These are phyloP conservation scores for Fraxinus dipetala DNA, from an alignment of 305 asterid species.

Conservation along the genomic window DNA sequence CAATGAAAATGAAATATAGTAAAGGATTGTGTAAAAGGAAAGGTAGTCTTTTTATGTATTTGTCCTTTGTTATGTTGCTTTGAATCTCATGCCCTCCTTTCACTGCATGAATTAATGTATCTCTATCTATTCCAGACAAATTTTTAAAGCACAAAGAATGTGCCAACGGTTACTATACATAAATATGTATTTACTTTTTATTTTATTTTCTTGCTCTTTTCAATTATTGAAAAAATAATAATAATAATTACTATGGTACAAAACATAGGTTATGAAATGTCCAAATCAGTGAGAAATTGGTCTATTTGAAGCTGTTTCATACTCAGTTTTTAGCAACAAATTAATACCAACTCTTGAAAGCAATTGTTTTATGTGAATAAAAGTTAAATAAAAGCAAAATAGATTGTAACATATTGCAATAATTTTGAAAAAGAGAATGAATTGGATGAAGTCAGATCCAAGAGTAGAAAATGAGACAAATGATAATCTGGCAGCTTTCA, in stretches of 20 bases:
- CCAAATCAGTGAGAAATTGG: slow-evolving; percentile 26
- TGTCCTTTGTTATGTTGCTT: slow-evolving; percentile 34
- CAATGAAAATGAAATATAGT: slow-evolving; percentile 23
- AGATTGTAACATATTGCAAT: not conserved
- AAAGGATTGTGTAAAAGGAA: slow-evolving; percentile 44
- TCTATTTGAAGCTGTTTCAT: slow-evolving; percentile 3
- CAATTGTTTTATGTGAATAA: not conserved
- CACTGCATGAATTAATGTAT: slow-evolving; percentile 24
- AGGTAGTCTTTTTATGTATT: slow-evolving; percentile 34
- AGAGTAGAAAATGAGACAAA: slow-evolving; percentile 33
- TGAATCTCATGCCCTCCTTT: slow-evolving; percentile 50
- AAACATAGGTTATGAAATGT: slow-evolving; percentile 23
- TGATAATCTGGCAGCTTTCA: slow-evolving; percentile 28
- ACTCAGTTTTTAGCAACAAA: not conserved
- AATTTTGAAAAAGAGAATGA: not conserved
- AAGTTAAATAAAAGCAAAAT: not conserved
- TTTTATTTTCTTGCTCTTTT: not conserved
- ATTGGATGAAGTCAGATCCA: slow-evolving; percentile 20
- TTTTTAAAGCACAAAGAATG: slow-evolving; percentile 36
- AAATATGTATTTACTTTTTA: slow-evolving; percentile 1
- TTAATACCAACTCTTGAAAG: not conserved
- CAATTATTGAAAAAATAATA: not conserved
- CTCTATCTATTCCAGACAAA: slow-evolving; percentile 27
- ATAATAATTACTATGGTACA: not conserved
- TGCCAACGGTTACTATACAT: slow-evolving; percentile 31